These are phyloP conservation scores for Aureobasidium sp. DNA, from an alignment of 2,329 filamentous ascomycete genomes.

Conservation along the genomic window DNA sequence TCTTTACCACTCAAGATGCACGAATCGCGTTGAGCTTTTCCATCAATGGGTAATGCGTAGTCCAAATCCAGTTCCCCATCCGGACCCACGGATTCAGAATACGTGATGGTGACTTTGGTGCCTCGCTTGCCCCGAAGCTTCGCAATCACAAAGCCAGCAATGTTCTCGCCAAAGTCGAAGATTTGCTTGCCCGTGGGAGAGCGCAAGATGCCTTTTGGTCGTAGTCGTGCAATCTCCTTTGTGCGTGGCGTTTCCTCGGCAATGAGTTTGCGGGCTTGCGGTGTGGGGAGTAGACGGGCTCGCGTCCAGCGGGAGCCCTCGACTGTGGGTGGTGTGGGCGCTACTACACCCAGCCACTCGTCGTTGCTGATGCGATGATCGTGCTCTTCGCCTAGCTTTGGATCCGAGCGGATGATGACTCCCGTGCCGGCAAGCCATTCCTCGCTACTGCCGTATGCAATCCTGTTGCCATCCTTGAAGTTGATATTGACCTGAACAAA, in stretches of 20 bases:
- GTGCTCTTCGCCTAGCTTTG: slow-evolving; percentile 8
- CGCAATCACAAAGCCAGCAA: slow-evolving; percentile 2
- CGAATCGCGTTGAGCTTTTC: neutral
- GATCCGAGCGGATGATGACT: neutral
- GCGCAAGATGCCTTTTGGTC: slow-evolving; percentile 5
- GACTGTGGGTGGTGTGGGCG: neutral
- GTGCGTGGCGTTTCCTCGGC: slow-evolving; percentile 11
- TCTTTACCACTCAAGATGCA: slow-evolving; percentile 1
- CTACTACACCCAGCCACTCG: neutral
- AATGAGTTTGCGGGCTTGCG: neutral
- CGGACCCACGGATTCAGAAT: neutral
- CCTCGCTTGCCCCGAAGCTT: neutral
- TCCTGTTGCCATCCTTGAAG: slow-evolving; percentile 10
- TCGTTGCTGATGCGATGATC: slow-evolving; percentile 1
- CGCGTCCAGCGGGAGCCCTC: neutral
- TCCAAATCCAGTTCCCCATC: slow-evolving; percentile 6
- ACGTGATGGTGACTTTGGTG: slow-evolving; percentile 2
- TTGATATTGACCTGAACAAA: slow-evolving; percentile 8
- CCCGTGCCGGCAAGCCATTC: slow-evolving; percentile 10
- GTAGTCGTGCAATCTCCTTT: neutral
- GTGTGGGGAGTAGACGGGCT: neutral
- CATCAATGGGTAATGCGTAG: neutral
- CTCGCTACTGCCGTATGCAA: neutral
- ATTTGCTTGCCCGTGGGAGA: slow-evolving; percentile 9
- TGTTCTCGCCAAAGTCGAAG: slow-evolving; percentile 11